Evolutionary conservation across 1,284 basidiomycete species (phyloP).

Genomic region (Heterobasidion occidentale): DNA sequence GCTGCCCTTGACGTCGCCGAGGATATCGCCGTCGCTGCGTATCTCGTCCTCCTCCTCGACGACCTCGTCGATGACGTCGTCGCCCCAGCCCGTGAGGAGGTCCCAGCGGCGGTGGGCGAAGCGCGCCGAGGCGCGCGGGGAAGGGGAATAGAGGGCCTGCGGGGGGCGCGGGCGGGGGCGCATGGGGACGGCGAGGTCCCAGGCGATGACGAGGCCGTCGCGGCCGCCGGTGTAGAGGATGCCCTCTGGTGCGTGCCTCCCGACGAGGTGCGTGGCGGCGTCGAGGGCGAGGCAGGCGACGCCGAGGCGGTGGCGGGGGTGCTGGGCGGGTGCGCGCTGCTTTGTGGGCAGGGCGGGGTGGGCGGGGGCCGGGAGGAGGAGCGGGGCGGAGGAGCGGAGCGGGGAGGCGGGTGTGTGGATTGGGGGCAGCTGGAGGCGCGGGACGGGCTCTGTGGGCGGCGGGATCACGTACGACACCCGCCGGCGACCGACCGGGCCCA

Average conservation of each 20-base stretch:
- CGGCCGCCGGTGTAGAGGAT: conserved; percentile 92
- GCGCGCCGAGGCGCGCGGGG: not conserved
- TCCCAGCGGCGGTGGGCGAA: conserved; percentile 52
- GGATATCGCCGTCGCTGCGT: conserved; percentile 61
- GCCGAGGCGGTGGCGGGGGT: conserved; percentile 83
- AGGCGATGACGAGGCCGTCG: conserved; percentile 87
- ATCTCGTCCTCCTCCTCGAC: conserved; percentile 41
- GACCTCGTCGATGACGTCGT: conserved; percentile 60
- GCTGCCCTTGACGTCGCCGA: conserved; percentile 58
- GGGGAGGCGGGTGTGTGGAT: conserved; percentile 31
- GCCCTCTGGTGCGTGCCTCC: conserved; percentile 63
- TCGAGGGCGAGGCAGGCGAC: conserved; percentile 85
- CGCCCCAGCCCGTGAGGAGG: conserved; percentile 72
- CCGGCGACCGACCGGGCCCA: conserved; percentile 32
- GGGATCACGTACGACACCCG: conserved; percentile 87
- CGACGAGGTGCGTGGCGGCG: conserved; percentile 67
- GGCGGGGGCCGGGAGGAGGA: conserved; percentile 47
- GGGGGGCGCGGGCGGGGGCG: conserved; percentile 24
- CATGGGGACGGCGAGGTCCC: conserved; percentile 81
- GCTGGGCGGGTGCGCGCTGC: conserved; percentile 22
- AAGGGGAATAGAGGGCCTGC: conserved; percentile 14
- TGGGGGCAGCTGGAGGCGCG: conserved; percentile 66
- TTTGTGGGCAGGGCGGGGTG: conserved; percentile 21
- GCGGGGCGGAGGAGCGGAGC: conserved; percentile 59
- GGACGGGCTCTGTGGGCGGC: conserved; percentile 53